Conservation (phyloP, 2,329 filamentous ascomycete species). For the Aspergillus luchuensis region DNA sequence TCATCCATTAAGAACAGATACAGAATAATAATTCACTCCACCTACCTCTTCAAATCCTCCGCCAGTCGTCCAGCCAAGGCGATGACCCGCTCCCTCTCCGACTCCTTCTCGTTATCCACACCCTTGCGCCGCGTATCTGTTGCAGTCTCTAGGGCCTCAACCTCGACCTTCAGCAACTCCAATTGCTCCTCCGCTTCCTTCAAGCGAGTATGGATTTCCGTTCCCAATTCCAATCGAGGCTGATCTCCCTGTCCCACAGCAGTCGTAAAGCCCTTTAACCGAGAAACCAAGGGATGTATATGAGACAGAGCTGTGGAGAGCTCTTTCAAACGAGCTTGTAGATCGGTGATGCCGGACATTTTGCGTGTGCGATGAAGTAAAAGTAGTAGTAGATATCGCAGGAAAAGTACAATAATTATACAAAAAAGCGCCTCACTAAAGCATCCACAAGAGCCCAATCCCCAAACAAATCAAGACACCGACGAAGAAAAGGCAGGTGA, state of each 20-base stretch:
- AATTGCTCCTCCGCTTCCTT: slow-evolving; percentile 81
- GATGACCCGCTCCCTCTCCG: slow-evolving; percentile 66
- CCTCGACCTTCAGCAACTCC: slow-evolving; percentile 76
- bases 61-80: slow-evolving; percentile 67
- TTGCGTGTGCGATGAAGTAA: slow-evolving; percentile 9
- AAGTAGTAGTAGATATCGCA: not conserved
- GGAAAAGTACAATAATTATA: not conserved
- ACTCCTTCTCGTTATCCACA: slow-evolving; percentile 56
- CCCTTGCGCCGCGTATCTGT: slow-evolving; percentile 37
- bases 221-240: slow-evolving; percentile 69
- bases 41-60: slow-evolving; percentile 72
- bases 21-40: not conserved
- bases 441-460: not conserved
- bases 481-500: not conserved
- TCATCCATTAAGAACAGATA: not conserved
- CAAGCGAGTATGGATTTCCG: slow-evolving; percentile 77
- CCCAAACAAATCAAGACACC: not conserved
- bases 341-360: slow-evolving; percentile 44
- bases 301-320: slow-evolving; percentile 58
- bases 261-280: slow-evolving; percentile 61
- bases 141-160: slow-evolving; percentile 65
- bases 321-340: slow-evolving; percentile 53
- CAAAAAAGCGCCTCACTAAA: not conserved
- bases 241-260: slow-evolving; percentile 66
- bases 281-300: slow-evolving; percentile 57